Percentiles rank a stretch among this genome's conserved stretches.
Evolutionary conservation across 305 asterid genomes (phyloP).

Genomic region (Lippia alba): DNA sequence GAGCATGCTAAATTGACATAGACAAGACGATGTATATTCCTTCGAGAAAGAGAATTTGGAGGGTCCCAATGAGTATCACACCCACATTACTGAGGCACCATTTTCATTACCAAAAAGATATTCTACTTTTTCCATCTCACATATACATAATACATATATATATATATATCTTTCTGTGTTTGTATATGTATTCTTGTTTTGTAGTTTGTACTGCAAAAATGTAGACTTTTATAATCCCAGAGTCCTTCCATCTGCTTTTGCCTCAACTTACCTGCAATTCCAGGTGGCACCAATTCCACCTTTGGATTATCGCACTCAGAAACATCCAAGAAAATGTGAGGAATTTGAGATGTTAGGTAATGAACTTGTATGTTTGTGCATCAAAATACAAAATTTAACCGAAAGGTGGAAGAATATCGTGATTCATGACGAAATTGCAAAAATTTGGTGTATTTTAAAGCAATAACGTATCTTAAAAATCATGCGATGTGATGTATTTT

Average conservation of each 20-base stretch:
- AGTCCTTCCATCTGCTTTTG: slow-evolving; percentile 24
- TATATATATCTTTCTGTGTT: slow-evolving; percentile 1
- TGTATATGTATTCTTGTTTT: slow-evolving; percentile 7
- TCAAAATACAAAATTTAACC: too few relatives aligned
- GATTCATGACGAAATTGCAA: too few relatives aligned
- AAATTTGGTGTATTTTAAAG: too few relatives aligned
- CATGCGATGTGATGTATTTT: too few relatives aligned
- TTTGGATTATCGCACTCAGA: neutral
- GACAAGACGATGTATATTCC: slow-evolving; percentile 82
- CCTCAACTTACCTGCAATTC: slow-evolving; percentile 26
- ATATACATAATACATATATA: neutral
- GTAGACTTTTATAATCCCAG: slow-evolving; percentile 30
- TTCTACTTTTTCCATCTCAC: slow-evolving; percentile 48
- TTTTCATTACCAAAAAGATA: slow-evolving; percentile 51
- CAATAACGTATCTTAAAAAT: too few relatives aligned
- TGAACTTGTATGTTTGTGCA: too few relatives aligned
- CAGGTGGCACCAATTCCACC: slow-evolving; percentile 7
- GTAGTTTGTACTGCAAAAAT: too few relatives aligned
- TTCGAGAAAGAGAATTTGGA: slow-evolving; percentile 61
- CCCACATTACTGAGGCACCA: slow-evolving; percentile 22
- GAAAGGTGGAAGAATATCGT: too few relatives aligned
- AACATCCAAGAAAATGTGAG: neutral
- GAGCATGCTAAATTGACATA: slow-evolving; percentile 69
- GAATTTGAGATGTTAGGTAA: neutral
- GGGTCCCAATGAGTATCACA: slow-evolving; percentile 43